A percentile compares a stretch with the other conserved stretches of the same genome.
phyloP scores from a whole-genome alignment of 176 grass and related monocot genomes.

The Carex pumila region DNA sequence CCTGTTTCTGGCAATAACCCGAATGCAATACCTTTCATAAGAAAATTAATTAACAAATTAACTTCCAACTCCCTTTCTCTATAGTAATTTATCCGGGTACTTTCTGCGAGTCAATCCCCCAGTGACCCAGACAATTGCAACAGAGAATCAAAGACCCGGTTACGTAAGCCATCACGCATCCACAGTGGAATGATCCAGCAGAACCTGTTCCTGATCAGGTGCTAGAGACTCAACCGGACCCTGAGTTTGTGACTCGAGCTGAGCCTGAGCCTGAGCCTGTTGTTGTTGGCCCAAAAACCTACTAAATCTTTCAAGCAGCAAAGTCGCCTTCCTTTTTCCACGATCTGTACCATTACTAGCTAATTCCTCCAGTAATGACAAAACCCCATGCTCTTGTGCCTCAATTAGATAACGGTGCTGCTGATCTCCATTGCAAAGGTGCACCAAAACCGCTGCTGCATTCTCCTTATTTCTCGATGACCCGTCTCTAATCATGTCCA shows the following conservation, averaged over 20 bases:
- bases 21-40: background rate
- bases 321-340: conserved; percentile 74
- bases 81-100: background rate
- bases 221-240: background rate
- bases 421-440: conserved; percentile 73
- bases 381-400: conserved; percentile 56
- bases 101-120: background rate
- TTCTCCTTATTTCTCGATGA: conserved; percentile 87
- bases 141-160: conserved; percentile 45
- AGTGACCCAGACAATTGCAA: conserved; percentile 17
- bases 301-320: conserved; percentile 59
- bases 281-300: conserved; percentile 60
- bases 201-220: conserved; percentile 6
- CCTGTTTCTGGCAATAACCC: background rate
- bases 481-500: conserved; percentile 60
- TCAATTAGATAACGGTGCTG: conserved; percentile 64
- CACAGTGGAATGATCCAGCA: background rate
- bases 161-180: conserved; percentile 9
- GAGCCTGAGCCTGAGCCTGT: conserved; percentile 35
- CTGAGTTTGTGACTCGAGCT: conserved; percentile 31
- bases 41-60: conserved; percentile 9
- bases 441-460: conserved; percentile 65
- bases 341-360: conserved; percentile 58
- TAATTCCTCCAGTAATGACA: conserved; percentile 59
- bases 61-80: background rate